Conservation (phyloP, 129 eudicot species). For the Flaveria linearis region DNA sequence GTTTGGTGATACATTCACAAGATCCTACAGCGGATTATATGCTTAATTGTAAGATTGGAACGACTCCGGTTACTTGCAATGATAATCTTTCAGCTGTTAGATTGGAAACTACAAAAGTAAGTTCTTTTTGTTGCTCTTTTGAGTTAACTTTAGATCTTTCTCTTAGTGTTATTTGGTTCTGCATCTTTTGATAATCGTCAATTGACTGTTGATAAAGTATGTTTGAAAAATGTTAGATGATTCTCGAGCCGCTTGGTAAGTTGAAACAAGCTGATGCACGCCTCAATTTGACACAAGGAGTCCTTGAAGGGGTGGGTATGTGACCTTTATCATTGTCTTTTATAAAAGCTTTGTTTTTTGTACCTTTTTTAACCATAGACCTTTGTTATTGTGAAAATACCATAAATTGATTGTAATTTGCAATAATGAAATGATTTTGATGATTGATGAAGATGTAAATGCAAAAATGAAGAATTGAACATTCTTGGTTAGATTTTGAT, state of each 20-base stretch:
- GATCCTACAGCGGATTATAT: constrained; percentile 85
- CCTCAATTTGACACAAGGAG: constrained; percentile 87
- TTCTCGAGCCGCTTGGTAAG: constrained; percentile 74
- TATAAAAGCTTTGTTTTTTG: not conserved
- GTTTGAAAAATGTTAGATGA: constrained; percentile 56
- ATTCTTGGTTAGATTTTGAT: not conserved
- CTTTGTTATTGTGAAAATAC: not conserved
- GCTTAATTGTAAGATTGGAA: constrained; percentile 77
- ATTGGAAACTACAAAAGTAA: constrained; percentile 88
- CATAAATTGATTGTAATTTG: not conserved
- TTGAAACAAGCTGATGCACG: constrained; percentile 89
- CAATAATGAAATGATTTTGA: not conserved
- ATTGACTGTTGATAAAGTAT: constrained; percentile 23
- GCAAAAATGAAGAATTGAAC: constrained; percentile 5
- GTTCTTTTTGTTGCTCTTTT: constrained; percentile 24
- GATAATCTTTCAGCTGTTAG: constrained; percentile 82
- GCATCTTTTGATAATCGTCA: constrained; percentile 19
- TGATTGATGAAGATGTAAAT: not conserved
- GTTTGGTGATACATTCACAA: constrained; percentile 85
- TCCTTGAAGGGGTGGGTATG: constrained; percentile 98
- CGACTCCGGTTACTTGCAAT: constrained; percentile 58
- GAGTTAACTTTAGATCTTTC: not conserved
- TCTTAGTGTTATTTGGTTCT: not conserved
- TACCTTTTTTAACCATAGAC: not conserved
- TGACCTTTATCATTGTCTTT: constrained; percentile 29